Conservation (phyloP, 108 stramenopile genomes). For the Nannochloropsis salina region DNA sequence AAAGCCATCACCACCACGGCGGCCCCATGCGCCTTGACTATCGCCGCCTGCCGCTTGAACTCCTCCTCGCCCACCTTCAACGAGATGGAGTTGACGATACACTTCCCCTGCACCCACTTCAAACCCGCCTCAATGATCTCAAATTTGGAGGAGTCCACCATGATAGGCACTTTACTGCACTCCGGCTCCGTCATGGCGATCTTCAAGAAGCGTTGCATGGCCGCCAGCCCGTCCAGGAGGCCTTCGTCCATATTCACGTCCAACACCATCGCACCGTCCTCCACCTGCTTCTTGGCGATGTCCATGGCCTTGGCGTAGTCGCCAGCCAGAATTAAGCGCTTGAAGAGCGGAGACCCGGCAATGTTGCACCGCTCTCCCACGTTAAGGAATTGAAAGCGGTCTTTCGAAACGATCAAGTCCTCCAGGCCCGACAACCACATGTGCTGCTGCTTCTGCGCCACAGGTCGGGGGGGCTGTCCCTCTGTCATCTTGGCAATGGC, state of each 20-base stretch:
- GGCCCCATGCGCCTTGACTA: slow-evolving; percentile 90
- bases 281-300: slow-evolving; percentile 95
- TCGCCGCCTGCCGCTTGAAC: slow-evolving; percentile 89
- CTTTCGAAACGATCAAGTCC: slow-evolving; percentile 68
- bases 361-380: slow-evolving; percentile 97
- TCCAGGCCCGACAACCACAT: slow-evolving; percentile 97
- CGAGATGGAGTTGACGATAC: slow-evolving; percentile 93
- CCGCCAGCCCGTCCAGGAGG: slow-evolving; percentile 89
- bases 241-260: slow-evolving; percentile 99
- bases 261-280: slow-evolving; percentile 94
- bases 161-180: slow-evolving; percentile 89
- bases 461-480: slow-evolving; percentile 23
- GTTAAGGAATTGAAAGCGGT: slow-evolving; percentile 88
- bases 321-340: slow-evolving; percentile 92
- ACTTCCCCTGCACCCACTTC: slow-evolving; percentile 96
- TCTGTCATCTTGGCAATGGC: slow-evolving; percentile 28
- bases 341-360: slow-evolving; percentile 86
- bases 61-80: slow-evolving; percentile 96
- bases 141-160: slow-evolving; percentile 98
- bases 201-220: slow-evolving; percentile 98
- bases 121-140: slow-evolving; percentile 87
- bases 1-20: slow-evolving; percentile 99
- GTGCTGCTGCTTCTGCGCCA: slow-evolving; percentile 42
- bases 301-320: slow-evolving; percentile 93
- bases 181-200: slow-evolving; percentile 97